Conservation (phyloP, 768 basidiomycete species). For the Plicaturopsis crispa region DNA sequence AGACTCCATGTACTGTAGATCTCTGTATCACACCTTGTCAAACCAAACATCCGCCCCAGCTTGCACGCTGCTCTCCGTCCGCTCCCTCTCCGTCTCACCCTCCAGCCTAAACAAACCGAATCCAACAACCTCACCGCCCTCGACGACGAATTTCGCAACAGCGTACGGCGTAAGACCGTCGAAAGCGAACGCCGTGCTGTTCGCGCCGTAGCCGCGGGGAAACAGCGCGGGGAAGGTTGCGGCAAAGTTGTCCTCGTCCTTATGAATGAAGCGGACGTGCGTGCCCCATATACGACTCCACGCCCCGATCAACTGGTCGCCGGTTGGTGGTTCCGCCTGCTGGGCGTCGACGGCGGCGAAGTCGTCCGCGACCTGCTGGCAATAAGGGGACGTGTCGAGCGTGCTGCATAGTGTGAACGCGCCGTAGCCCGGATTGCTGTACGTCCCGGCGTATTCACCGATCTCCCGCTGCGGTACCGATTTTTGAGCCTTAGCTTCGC, state of each 20-base stretch:
- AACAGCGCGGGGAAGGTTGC: conserved; percentile 19
- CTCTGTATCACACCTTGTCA: not conserved
- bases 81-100: conserved; percentile 14
- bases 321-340: not conserved
- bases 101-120: conserved; percentile 17
- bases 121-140: conserved; percentile 20
- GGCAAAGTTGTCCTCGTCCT: conserved; percentile 10
- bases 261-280: conserved; percentile 25
- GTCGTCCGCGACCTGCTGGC: not conserved
- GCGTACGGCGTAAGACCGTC: conserved; percentile 1
- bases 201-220: conserved; percentile 29
- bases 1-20: too few species aligned
- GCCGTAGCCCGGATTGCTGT: conserved; percentile 29
- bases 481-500: too few species aligned
- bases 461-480: too few species aligned
- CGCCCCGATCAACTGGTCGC: conserved; percentile 17
- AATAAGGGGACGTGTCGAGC: conserved; percentile 1
- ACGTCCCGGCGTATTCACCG: conserved; percentile 27
- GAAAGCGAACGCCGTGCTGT: conserved; percentile 24
- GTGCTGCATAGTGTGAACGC: conserved; percentile 27
- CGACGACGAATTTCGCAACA: conserved; percentile 16
- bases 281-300: conserved; percentile 27
- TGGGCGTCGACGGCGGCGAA: not conserved
- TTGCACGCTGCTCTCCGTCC: conserved; percentile 11
- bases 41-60: conserved; percentile 26